These are phyloP conservation scores for Amanita rimosa DNA, from an alignment of 768 basidiomycete genomes.

Conservation along the genomic window DNA sequence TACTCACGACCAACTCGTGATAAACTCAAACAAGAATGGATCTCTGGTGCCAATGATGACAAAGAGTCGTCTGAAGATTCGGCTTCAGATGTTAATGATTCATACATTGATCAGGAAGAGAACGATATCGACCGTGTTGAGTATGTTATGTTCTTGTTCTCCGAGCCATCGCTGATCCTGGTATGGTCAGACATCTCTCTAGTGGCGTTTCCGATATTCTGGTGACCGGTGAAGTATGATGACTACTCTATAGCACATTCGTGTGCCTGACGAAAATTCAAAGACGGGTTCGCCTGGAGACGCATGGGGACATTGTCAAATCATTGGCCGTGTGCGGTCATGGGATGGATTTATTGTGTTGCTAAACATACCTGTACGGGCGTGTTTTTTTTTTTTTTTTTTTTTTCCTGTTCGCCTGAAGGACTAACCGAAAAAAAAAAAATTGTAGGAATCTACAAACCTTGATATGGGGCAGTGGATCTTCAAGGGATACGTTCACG, in stretches of 20 bases:
- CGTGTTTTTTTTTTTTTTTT: too few species aligned
- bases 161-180: not conserved
- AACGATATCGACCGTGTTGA: constrained; percentile 26
- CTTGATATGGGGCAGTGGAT: constrained; percentile 30
- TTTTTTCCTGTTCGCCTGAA: not conserved
- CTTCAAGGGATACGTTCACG: constrained; percentile 42
- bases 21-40: constrained; percentile 17
- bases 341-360: constrained; percentile 42
- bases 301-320: constrained; percentile 37
- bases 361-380: constrained; percentile 32
- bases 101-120: constrained; percentile 23
- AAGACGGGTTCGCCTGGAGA: constrained; percentile 34
- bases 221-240: constrained; percentile 37
- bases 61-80: constrained; percentile 20
- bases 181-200: constrained; percentile 14
- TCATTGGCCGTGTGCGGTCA: constrained; percentile 34
- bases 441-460: constrained; percentile 13
- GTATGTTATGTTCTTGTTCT: constrained; percentile 7
- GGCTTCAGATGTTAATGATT: not conserved
- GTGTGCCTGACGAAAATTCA: not conserved
- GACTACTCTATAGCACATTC: not conserved
- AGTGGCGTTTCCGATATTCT: constrained; percentile 41
- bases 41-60: constrained; percentile 14
- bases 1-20: constrained; percentile 25
- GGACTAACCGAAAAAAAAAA: not conserved